Evolutionary conservation across 2,329 filamentous ascomycete species (phyloP).

Genomic region (Aspergillus sojae): DNA sequence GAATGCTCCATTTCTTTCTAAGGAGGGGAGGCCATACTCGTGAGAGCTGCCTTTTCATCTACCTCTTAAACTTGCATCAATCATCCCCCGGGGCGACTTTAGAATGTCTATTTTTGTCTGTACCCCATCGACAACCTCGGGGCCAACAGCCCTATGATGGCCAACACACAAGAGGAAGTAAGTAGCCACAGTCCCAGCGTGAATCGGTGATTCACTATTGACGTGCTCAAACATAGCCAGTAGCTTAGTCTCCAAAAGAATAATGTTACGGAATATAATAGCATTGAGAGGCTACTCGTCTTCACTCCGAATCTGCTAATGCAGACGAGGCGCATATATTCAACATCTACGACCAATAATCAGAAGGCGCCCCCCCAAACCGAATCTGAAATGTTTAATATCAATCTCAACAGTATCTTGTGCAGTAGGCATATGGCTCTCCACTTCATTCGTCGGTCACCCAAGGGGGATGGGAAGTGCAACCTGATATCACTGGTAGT

Average conservation of each 20-base stretch:
- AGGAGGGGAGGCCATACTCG: too few relatives aligned
- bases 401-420: conserved; percentile 47
- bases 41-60: background rate
- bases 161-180: conserved; percentile 16
- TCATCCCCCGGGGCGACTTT: background rate
- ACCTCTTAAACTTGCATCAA: background rate
- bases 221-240: background rate
- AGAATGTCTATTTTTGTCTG: background rate
- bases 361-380: background rate
- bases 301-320: conserved; percentile 57
- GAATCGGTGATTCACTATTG: background rate
- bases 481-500: background rate
- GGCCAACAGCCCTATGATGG: background rate
- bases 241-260: background rate
- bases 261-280: background rate
- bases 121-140: background rate
- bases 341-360: background rate
- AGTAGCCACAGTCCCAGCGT: background rate
- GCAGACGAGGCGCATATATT: conserved; percentile 48
- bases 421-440: conserved; percentile 45
- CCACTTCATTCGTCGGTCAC: conserved; percentile 42
- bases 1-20: too few relatives aligned
- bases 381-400: conserved; percentile 28
- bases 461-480: background rate
- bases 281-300: conserved; percentile 36